Evolutionary conservation across 495 filamentous ascomycete genomes (phyloP).

Genomic region (Penicillium daleae): DNA sequence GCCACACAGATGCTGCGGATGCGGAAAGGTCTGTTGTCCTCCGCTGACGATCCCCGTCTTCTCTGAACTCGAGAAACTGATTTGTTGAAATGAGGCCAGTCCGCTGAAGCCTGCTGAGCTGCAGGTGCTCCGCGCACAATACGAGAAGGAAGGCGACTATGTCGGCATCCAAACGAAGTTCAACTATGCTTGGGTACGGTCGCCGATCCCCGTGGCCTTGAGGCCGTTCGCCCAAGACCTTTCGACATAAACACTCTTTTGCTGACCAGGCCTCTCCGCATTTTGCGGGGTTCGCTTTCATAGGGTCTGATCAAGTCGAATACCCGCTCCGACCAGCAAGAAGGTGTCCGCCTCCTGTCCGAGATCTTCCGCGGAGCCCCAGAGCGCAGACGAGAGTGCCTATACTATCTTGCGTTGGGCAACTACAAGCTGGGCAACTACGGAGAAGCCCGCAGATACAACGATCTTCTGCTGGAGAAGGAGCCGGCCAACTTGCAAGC

Average conservation of each 20-base stretch:
- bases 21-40: constrained; percentile 82
- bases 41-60: constrained; percentile 2
- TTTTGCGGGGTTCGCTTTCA: constrained; percentile 17
- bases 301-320: constrained; percentile 95
- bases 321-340: constrained; percentile 82
- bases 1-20: constrained; percentile 83
- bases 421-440: constrained; percentile 99
- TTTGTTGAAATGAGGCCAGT: constrained; percentile 44
- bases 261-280: constrained; percentile 20
- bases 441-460: constrained; percentile 89
- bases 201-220: no score
- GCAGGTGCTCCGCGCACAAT: constrained; percentile 87
- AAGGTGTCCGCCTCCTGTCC: constrained; percentile 90
- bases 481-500: constrained; percentile 92
- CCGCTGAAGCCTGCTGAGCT: constrained; percentile 89
- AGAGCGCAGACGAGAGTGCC: constrained; percentile 92
- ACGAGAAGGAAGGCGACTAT: constrained; percentile 94
- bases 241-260: background rate
- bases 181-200: constrained; percentile 94
- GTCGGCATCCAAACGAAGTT: constrained; percentile 98
- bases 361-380: constrained; percentile 94
- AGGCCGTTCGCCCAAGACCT: background rate
- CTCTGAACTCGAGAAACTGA: constrained; percentile 19
- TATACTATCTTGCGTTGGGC: constrained; percentile 94
- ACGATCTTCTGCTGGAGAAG: constrained; percentile 84